Evolutionary conservation across 2,329 filamentous ascomycete species (phyloP).

Genomic region (Neopestalotiopsis clavispora): DNA sequence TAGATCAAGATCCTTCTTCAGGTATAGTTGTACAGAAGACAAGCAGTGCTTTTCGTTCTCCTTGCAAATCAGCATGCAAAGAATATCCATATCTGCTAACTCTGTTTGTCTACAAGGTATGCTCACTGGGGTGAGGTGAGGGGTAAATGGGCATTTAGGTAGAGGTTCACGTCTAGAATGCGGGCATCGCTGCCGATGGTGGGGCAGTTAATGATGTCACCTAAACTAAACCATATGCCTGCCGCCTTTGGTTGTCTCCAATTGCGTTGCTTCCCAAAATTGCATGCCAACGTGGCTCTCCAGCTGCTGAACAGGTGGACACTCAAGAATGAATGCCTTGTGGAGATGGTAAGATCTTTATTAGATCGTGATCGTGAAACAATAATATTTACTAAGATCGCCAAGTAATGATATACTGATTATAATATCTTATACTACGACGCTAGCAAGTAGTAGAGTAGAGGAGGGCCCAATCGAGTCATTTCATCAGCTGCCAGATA

Average conservation of each 20-base stretch:
- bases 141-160: constrained; percentile 11
- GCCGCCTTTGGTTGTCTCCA: neutral
- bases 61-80: neutral
- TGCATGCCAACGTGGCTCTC: neutral
- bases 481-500: too few species aligned
- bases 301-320: neutral
- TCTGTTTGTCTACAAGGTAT: neutral
- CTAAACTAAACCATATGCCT: neutral
- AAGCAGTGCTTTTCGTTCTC: neutral
- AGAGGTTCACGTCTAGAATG: constrained; percentile 15
- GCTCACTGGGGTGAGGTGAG: constrained; percentile 2
- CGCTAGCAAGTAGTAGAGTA: neutral
- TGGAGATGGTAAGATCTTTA: too few species aligned
- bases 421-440: neutral
- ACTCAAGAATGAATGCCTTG: too few species aligned
- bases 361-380: neutral
- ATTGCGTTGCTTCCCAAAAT: neutral
- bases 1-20: neutral
- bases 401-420: neutral
- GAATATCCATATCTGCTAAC: neutral
- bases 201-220: constrained; percentile 17
- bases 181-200: neutral
- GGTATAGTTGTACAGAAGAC: neutral
- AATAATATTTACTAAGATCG: neutral
- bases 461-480: too few species aligned